A percentile compares a stretch with the other conserved stretches of the same genome.
These are phyloP conservation scores for Microbotryum lychnidis-dioicae DNA, from an alignment of 1,284 basidiomycete species.

Conservation along the genomic window DNA sequence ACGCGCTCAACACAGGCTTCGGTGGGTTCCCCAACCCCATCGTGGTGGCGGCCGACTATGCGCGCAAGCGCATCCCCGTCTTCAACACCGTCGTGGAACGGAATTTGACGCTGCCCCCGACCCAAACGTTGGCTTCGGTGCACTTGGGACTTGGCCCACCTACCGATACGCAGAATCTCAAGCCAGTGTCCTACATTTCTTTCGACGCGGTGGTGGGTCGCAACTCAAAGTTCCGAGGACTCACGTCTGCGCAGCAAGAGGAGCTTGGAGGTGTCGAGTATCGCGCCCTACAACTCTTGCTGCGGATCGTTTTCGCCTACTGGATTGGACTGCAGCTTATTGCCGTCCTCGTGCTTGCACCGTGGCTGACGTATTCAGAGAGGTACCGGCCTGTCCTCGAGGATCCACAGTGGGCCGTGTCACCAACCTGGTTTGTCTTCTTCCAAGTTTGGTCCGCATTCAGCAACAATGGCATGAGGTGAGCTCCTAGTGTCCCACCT, in stretches of 20 bases:
- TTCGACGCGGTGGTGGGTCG: constrained; percentile 76
- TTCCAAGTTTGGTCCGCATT: constrained; percentile 83
- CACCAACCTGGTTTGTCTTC: constrained; percentile 58
- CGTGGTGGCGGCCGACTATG: constrained; percentile 49
- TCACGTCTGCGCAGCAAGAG: constrained; percentile 76
- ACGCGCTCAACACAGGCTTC: constrained; percentile 49
- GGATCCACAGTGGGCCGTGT: constrained; percentile 4
- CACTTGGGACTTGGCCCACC: constrained; percentile 26
- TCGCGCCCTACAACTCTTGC: constrained; percentile 43
- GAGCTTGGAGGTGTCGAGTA: constrained; percentile 94
- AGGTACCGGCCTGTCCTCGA: constrained; percentile 15
- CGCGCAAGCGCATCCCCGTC: constrained; percentile 34
- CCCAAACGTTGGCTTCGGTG: constrained; percentile 51
- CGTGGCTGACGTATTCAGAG: constrained; percentile 53
- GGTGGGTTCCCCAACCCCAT: constrained; percentile 85
- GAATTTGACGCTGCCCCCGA: constrained; percentile 66
- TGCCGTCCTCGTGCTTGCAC: constrained; percentile 62
- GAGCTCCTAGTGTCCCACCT: not conserved
- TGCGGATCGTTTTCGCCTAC: constrained; percentile 46
- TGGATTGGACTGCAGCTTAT: constrained; percentile 60
- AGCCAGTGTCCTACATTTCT: constrained; percentile 66
- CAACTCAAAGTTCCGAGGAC: constrained; percentile 74
- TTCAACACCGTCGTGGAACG: constrained; percentile 16
- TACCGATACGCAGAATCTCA: constrained; percentile 26
- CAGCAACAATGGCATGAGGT: constrained; percentile 68